Base-by-base conservation (phyloP, 148 eudicot genomes). In the Cornus controversa region DNA sequence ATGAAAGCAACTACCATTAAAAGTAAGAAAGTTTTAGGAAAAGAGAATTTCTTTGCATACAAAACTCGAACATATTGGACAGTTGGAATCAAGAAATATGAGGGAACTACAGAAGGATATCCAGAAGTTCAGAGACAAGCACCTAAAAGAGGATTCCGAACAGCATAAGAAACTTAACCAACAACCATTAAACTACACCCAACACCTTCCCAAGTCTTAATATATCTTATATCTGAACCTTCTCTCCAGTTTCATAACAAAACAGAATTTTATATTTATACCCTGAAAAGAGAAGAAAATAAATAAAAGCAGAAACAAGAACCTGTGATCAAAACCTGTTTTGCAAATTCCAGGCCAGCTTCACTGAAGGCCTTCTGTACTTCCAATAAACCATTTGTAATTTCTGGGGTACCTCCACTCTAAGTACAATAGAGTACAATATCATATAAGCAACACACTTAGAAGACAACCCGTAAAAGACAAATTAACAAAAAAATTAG, bases 331-430 rank as follows among this genome's bases (percentile, higher is more conserved):
- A 92, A 87, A 84, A 96, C 99, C 98, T 96, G 98, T 96, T 96
- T 96, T 72, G 99, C 84, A 72, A 96, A 96, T 23, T 81, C 85
- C 83, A 96, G 86, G 53, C 98, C 98, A 79, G 97, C 99, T 86
- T 96, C 98, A 74, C 98, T 93, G 66, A 96, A 96, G 34, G 97
- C 99, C 87, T 96, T 96, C 79, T 96, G 99, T 67, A 96, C 99
- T 89, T 96, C 99, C 82, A 96, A 87, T 66, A 96, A 84, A 74
- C 99, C 99, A 80, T 96, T 96, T 86, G 98, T 90, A 74, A 98
- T 96, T 86, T 96, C 98, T 6, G 98, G 99, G 65, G 98, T 96
- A 73, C 99, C 99, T 72, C 99, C 99, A 87, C 99, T 96, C 98
- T 96, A 78, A 53, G 75, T 7, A 76, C 42, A 82, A 77, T 67